Percentiles rank a stretch among this genome's conserved stretches.
Conservation (phyloP, 805 yeast species). For the Ascoidea tarda region DNA sequence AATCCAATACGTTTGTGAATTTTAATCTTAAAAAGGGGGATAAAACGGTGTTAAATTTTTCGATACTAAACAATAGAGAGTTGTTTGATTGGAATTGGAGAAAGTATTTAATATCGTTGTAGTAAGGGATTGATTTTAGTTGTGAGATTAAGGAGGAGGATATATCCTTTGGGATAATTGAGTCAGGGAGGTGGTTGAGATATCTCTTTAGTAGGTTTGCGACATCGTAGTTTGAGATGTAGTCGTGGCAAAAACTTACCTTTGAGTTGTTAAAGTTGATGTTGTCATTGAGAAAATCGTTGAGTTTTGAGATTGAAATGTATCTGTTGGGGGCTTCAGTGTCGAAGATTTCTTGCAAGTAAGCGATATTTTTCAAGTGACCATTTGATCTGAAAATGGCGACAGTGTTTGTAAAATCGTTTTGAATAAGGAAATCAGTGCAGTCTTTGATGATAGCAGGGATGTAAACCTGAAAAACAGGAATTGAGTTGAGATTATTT, state of each 20-base stretch:
- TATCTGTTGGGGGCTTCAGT: conserved; percentile 42
- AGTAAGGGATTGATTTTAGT: neutral
- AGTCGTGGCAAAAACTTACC: neutral
- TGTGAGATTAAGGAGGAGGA: conserved; percentile 11
- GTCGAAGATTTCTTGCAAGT: conserved; percentile 70
- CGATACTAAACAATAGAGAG: neutral
- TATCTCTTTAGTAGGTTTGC: conserved; percentile 81
- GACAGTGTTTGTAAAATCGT: conserved; percentile 44
- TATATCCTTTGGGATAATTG: conserved; percentile 50
- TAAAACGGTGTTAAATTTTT: neutral
- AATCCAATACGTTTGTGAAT: too few relatives aligned
- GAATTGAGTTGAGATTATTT: neutral
- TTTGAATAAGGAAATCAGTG: conserved; percentile 4
- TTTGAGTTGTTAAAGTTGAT: neutral
- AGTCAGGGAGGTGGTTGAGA: conserved; percentile 82
- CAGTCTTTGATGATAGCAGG: conserved; percentile 6
- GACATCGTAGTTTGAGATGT: conserved; percentile 73
- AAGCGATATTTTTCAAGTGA: conserved; percentile 76
- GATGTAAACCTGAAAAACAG: neutral
- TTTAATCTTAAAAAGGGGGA: too few relatives aligned
- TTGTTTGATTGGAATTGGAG: too few relatives aligned
- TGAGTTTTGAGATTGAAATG: neutral
- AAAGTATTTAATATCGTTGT: neutral
- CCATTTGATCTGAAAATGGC: conserved; percentile 94
- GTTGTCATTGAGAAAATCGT: neutral